Evolutionary conservation across 2,329 filamentous ascomycete genomes (phyloP), one percentile per base, ranked within the genome.

Genomic region (Thielaviopsis euricoi): DNA sequence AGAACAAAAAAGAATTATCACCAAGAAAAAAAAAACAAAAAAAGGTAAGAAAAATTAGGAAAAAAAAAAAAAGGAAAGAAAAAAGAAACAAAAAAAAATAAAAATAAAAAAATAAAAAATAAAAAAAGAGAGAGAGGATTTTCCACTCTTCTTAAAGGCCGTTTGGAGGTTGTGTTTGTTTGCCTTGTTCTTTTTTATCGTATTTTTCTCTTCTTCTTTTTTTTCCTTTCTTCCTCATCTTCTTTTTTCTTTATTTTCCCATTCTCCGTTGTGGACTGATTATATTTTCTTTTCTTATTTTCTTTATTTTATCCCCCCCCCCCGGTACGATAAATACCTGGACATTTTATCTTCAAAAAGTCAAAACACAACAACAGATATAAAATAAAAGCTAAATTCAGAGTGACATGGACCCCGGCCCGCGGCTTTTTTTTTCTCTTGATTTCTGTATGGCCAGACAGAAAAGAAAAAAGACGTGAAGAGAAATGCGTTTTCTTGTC

Each of bases 251-350:
- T 55, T 7, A 17, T 21, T 9, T 15, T 46, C 33, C n/a, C n/a
- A 53, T 58, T 9, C 50, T 26, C n/a, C 23, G 56, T 53, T 23
- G 53, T 53, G 51, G 26, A 49, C 53, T 49, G 53, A 43, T 48
- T 46, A 13, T 53, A 13, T 40, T 54, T 21, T 3, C n/a, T 48
- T 43, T 29, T 25, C 51, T 52, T 29, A 6, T 15, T 52, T 13
- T 29, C 12, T 13, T 37, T 6, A 21, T 40, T 37, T 4, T 21
- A 21, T 37, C 29, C 9, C 29, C 29, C 29, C 29, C 29, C 25
- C 25, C 7, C 29, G 12, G 29, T 10, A 33, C 29, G 29, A 33
- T 33, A 33, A 33, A 33, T 33, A n/a, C n/a, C 29, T 33, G 29
- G 9, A 10, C 29, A 33, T 33, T 33, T 33, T n/a, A n/a, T n/a